These are phyloP conservation scores for Salix udensis DNA, from an alignment of 345 rosid genomes.

Conservation along the genomic window DNA sequence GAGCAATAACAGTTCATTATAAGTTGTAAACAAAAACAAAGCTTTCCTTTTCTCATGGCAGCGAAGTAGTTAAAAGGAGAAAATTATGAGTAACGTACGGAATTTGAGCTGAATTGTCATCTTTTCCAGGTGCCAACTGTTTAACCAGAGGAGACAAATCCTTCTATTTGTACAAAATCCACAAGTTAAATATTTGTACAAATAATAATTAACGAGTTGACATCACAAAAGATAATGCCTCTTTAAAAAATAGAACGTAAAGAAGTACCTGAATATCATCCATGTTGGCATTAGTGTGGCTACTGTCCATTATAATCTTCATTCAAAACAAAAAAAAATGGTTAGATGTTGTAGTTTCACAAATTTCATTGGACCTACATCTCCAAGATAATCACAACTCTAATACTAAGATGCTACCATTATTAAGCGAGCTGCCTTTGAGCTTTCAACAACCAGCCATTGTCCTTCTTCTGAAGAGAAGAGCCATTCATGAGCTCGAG, in stretches of 20 bases:
- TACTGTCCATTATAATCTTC: slow-evolving; percentile 64
- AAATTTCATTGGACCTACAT: slow-evolving; percentile 2
- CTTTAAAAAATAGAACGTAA: slow-evolving; percentile 1
- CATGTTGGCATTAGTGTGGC: slow-evolving; percentile 54
- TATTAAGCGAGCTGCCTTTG: slow-evolving; percentile 84
- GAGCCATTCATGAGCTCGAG: slow-evolving; percentile 91
- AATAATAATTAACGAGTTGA: not conserved
- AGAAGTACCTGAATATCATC: slow-evolving; percentile 74
- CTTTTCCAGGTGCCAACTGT: slow-evolving; percentile 64
- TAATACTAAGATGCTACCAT: slow-evolving; percentile 46
- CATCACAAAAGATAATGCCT: slow-evolving; percentile 14
- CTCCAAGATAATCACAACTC: slow-evolving; percentile 1
- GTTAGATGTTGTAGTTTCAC: slow-evolving; percentile 13
- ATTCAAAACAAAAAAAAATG: slow-evolving; percentile 17
- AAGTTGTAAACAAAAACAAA: not conserved
- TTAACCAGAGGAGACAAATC: slow-evolving; percentile 83
- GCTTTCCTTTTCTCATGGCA: not conserved
- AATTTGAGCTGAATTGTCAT: slow-evolving; percentile 52
- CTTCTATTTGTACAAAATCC: slow-evolving; percentile 37
- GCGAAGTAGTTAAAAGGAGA: slow-evolving; percentile 3
- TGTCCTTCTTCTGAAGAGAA: slow-evolving; percentile 98
- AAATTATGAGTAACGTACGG: slow-evolving; percentile 54
- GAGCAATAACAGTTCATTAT: not conserved
- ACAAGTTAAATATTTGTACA: not conserved
- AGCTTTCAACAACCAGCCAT: slow-evolving; percentile 80